A percentile compares a stretch with the other conserved stretches of the same genome.
phyloP scores from a whole-genome alignment of 2,329 filamentous ascomycete genomes.

The Helminthosporium solani region DNA sequence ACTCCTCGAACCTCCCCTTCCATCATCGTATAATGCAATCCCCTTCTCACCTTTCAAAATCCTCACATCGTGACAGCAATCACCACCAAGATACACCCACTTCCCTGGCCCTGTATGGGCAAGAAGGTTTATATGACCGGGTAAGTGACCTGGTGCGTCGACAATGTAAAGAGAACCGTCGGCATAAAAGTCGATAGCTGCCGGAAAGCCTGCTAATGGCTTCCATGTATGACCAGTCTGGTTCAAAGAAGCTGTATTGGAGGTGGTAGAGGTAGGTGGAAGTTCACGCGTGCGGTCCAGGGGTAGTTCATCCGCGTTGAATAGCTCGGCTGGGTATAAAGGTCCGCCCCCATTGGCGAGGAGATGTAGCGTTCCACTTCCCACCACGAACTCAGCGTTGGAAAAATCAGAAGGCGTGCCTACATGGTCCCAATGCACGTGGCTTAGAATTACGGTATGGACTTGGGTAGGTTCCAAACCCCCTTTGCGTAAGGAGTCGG shows the following conservation, averaged over 20 bases:
- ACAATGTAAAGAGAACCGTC: constrained; percentile 52
- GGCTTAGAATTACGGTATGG: constrained; percentile 51
- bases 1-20: constrained; percentile 47
- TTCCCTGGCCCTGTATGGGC: constrained; percentile 41
- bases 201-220: constrained; percentile 47
- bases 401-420: constrained; percentile 57
- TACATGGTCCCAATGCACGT: constrained; percentile 60
- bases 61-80: constrained; percentile 56
- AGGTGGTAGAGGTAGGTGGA: constrained; percentile 27
- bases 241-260: constrained; percentile 13
- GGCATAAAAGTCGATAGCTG: constrained; percentile 49
- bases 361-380: constrained; percentile 37
- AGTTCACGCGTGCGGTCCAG: constrained; percentile 47
- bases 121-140: constrained; percentile 55
- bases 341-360: constrained; percentile 27
- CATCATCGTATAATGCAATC: constrained; percentile 54
- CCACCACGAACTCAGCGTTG: constrained; percentile 53
- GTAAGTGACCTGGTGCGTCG: constrained; percentile 54
- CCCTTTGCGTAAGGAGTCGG: constrained; percentile 39
- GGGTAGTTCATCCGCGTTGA: constrained; percentile 48
- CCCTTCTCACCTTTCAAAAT: constrained; percentile 54
- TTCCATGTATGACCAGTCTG: constrained; percentile 41
- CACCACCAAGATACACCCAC: constrained; percentile 55
- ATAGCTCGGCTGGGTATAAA: constrained; percentile 47
- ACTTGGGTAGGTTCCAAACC: constrained; percentile 41